These are phyloP conservation scores for Candida peoriensis DNA, from an alignment of 805 yeast species.

Conservation along the genomic window DNA sequence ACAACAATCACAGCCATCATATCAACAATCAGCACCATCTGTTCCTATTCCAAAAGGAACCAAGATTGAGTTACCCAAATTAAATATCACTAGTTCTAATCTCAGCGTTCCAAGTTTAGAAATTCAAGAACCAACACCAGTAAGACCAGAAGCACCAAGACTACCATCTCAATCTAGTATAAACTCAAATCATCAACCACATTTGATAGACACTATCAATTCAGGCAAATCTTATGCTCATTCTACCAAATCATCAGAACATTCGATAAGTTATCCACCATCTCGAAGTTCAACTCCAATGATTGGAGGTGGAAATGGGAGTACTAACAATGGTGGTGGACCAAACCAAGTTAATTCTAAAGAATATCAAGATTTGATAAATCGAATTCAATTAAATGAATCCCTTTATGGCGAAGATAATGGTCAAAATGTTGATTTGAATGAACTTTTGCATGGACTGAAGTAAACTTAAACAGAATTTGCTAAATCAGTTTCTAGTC, in stretches of 20 bases:
- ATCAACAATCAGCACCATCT: background rate
- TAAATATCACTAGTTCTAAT: background rate
- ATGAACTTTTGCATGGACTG: conserved; percentile 1
- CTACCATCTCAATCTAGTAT: conserved; percentile 1
- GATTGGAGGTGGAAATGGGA: conserved; percentile 13
- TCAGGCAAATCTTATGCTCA: no score
- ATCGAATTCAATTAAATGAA: conserved; percentile 3
- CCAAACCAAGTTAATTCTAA: background rate
- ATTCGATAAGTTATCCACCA: no score
- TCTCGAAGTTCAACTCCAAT: conserved; percentile 16
- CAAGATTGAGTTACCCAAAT: no score
- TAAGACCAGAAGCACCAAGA: conserved; percentile 7
- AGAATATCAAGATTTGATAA: background rate
- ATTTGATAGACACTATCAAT: conserved; percentile 1
- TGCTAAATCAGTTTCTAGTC: no score
- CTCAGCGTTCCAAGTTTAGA: conserved; percentile 7
- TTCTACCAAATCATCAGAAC: no score
- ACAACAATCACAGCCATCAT: background rate
- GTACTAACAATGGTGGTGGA: conserved; percentile 4
- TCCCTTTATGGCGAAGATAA: conserved; percentile 6
- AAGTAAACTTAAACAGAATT: no score
- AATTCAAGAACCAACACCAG: conserved; percentile 15
- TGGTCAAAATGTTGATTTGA: conserved; percentile 4
- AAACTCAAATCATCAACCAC: conserved; percentile 1
- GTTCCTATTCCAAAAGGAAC: no score